Evolutionary conservation across 2,329 filamentous ascomycete species (phyloP), one percentile per base, ranked within the genome.

Genomic region (Arachnomyces sp.): DNA sequence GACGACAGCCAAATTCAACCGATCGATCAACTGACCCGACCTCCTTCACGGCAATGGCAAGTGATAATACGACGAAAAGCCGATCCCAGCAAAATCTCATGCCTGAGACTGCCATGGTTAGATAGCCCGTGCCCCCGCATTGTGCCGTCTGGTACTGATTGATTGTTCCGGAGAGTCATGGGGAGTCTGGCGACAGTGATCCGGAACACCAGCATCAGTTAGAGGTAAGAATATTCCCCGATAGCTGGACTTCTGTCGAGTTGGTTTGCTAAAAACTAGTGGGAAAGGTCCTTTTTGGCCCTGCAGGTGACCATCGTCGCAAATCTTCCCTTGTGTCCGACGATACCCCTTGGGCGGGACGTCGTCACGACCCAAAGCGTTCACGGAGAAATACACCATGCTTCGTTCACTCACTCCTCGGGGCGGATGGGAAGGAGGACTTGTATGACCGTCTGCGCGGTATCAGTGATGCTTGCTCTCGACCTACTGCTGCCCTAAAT

Each of bases 361-460:
- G 60, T 16, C 56, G 64, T 11, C 44, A 61, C 47, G 61, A 61
- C 40, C 46, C 55, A 60, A 40, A 54, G 51, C 32, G 58, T 7
- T 34, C 46, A 25, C 31, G 57, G 46, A 49, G 61, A 48, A 55
- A 58, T 25, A 79, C 77, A 2, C 69, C 73, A 43, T 81, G 78
- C 52, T 77, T 79, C 45, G 76, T 81, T 2, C 78, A 82, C 50
- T 68, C 71, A 0, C 58, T 81, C 2, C 71, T 81, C 16, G 70
- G 71, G 18, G 33, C 17, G 38, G 31, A 7, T 32, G 31, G n/a
- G 36, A 29, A 14, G 20, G 32, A 18, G 12, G 33, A 16, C 15
- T 32, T 20, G n/a, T 20, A 17, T 9, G 20, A 25, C 20, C 20
- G 5, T 25, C 9, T 25, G 20, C 28, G 28, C 6, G 20, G 8